phyloP scores from a whole-genome alignment of 2,329 filamentous ascomycete genomes.

The Juglanconis oblonga region DNA sequence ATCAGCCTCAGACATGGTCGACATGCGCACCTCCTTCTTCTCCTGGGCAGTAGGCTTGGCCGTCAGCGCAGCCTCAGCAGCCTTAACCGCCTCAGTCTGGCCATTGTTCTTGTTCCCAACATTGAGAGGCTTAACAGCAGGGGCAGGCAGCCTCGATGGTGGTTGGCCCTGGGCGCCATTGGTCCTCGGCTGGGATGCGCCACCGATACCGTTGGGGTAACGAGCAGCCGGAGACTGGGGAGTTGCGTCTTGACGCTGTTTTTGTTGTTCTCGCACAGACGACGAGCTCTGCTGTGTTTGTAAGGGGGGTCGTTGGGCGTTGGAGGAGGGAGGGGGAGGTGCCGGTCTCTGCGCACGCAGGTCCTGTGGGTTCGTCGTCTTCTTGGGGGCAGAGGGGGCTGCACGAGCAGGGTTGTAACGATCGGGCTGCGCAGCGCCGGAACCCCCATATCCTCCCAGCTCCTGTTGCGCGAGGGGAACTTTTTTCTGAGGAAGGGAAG shows the following conservation, averaged over 20 bases:
- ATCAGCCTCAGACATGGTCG: slow-evolving; percentile 93
- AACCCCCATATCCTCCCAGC: slow-evolving; percentile 65
- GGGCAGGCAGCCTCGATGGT: slow-evolving; percentile 53
- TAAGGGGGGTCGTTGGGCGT: slow-evolving; percentile 43
- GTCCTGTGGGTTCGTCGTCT: slow-evolving; percentile 51
- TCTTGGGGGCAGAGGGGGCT: slow-evolving; percentile 75
- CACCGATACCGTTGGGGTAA: slow-evolving; percentile 53
- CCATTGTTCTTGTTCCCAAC: slow-evolving; percentile 64
- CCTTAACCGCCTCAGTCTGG: slow-evolving; percentile 71
- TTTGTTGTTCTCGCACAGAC: slow-evolving; percentile 43
- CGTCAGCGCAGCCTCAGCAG: slow-evolving; percentile 84
- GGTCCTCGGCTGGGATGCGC: slow-evolving; percentile 46
- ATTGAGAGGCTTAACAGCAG: slow-evolving; percentile 66
- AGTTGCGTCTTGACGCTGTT: slow-evolving; percentile 47
- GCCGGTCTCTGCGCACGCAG: slow-evolving; percentile 76
- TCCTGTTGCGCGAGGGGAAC: slow-evolving; percentile 85
- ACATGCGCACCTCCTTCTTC: slow-evolving; percentile 95
- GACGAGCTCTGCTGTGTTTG: slow-evolving; percentile 49
- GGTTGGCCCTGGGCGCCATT: slow-evolving; percentile 43
- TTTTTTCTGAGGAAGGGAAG: slow-evolving; percentile 79
- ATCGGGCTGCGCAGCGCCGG: slow-evolving; percentile 47
- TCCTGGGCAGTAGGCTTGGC: slow-evolving; percentile 78
- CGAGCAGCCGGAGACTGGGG: slow-evolving; percentile 51
- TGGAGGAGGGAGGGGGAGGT: slow-evolving; percentile 59
- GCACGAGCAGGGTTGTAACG: slow-evolving; percentile 85